Conservation (phyloP, 2,329 filamentous ascomycete genomes). For the Aspergillus brasiliensis region DNA sequence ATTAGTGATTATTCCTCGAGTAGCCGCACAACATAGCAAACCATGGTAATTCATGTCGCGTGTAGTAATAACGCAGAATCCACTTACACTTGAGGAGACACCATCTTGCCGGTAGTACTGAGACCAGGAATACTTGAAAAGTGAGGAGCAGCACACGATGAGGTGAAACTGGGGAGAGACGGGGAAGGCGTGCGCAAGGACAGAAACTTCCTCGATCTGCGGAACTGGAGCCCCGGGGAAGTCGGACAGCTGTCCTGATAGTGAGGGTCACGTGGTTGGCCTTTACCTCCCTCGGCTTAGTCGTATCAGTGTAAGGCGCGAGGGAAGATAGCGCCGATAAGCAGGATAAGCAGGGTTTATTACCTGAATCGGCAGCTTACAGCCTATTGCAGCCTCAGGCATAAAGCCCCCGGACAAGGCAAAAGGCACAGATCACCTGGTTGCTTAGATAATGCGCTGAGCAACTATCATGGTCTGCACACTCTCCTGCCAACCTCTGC, state of each 20-base stretch:
- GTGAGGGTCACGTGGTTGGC: slow-evolving; percentile 19
- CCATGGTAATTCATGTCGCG: neutral
- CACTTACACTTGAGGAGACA: slow-evolving; percentile 67
- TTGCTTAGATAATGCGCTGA: slow-evolving; percentile 21
- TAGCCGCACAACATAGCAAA: neutral
- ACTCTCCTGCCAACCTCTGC: slow-evolving; percentile 14
- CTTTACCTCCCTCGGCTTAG: neutral
- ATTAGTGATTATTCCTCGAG: slow-evolving; percentile 16
- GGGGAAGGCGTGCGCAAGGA: slow-evolving; percentile 18
- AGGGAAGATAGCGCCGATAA: slow-evolving; percentile 11
- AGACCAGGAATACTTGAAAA: slow-evolving; percentile 15
- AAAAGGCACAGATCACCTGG: slow-evolving; percentile 15
- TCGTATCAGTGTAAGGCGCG: neutral
- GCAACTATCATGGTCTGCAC: slow-evolving; percentile 21
- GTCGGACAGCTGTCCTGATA: slow-evolving; percentile 30
- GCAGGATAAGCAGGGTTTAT: neutral
- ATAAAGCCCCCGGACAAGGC: neutral
- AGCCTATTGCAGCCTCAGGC: slow-evolving; percentile 16
- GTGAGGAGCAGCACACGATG: slow-evolving; percentile 15
- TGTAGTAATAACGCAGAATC: neutral
- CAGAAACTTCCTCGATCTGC: slow-evolving; percentile 23
- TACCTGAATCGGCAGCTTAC: neutral
- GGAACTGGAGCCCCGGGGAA: slow-evolving; percentile 22
- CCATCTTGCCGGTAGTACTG: slow-evolving; percentile 55
- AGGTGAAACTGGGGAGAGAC: slow-evolving; percentile 12